These are phyloP conservation scores for Tolypocladium sp. DNA, from an alignment of 2,329 filamentous ascomycete genomes.

Conservation along the genomic window DNA sequence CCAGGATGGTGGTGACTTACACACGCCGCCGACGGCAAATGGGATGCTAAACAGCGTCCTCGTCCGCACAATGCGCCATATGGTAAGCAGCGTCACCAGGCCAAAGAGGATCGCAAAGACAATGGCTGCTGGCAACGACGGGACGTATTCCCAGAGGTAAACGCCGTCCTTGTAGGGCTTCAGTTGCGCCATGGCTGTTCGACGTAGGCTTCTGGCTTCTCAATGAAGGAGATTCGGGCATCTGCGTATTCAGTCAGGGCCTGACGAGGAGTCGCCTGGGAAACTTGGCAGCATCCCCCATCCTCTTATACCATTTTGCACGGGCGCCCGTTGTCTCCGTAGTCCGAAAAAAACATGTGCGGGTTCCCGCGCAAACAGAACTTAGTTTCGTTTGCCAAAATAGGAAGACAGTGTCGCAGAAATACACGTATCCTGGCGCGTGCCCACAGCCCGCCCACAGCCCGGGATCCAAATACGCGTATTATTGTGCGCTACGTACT, in stretches of 20 bases:
- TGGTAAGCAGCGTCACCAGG: conserved; percentile 29
- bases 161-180: conserved; percentile 18
- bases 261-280: neutral
- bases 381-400: too few species aligned
- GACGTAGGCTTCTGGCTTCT: neutral
- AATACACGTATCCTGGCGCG: neutral
- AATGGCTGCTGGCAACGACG: conserved; percentile 34
- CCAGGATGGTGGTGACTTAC: conserved; percentile 23
- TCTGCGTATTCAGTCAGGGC: neutral
- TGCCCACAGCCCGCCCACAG: too few species aligned
- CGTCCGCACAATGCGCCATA: conserved; percentile 32
- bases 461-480: neutral
- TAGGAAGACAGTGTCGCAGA: neutral
- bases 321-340: neutral
- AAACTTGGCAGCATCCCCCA: neutral
- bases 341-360: neutral
- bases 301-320: neutral
- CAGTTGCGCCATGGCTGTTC: conserved; percentile 17
- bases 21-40: conserved; percentile 35
- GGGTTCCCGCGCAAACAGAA: neutral
- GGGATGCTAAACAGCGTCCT: conserved; percentile 41
- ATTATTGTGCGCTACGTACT: neutral
- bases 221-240: too few species aligned
- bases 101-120: conserved; percentile 36
- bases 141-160: conserved; percentile 25